A percentile compares a stretch with the other conserved stretches of the same genome.
Conservation (phyloP, 805 yeast genomes). For the Kuraishia borneana region DNA sequence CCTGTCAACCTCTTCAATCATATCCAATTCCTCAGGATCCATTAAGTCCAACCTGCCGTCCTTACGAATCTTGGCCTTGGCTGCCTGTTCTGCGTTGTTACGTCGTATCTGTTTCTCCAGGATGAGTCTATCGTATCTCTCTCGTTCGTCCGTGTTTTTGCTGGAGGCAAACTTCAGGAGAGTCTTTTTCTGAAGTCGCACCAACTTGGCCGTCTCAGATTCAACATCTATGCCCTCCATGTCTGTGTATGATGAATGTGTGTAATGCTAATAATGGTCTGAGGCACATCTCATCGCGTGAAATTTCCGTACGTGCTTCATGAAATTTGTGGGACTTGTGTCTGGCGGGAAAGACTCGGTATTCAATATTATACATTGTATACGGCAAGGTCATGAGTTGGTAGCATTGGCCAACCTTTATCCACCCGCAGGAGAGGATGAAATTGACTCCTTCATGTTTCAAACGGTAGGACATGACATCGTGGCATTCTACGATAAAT, state of each 20-base stretch:
- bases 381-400: conserved; percentile 76
- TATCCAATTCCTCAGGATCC: conserved; percentile 1
- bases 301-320: conserved; percentile 13
- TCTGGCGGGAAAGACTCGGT: conserved; percentile 97
- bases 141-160: conserved; percentile 7
- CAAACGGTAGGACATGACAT: conserved; percentile 94
- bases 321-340: conserved; percentile 88
- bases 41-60: conserved; percentile 1
- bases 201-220: conserved; percentile 8
- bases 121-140: conserved; percentile 11
- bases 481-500: conserved; percentile 49
- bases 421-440: conserved; percentile 50
- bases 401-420: conserved; percentile 77
- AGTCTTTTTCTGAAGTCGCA: conserved; percentile 9
- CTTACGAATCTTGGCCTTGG: not conserved
- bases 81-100: conserved; percentile 1
- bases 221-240: conserved; percentile 5
- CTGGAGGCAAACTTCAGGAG: conserved; percentile 13
- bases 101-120: conserved; percentile 9
- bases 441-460: conserved; percentile 91
- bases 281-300: conserved; percentile 1
- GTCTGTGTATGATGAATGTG: conserved; percentile 2
- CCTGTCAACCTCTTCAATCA: not conserved
- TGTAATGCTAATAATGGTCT: too few relatives aligned
- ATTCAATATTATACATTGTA: conserved; percentile 77